Evolutionary conservation across 441 rosid genomes (phyloP).

Genomic region (Arabidopsis lyrata): DNA sequence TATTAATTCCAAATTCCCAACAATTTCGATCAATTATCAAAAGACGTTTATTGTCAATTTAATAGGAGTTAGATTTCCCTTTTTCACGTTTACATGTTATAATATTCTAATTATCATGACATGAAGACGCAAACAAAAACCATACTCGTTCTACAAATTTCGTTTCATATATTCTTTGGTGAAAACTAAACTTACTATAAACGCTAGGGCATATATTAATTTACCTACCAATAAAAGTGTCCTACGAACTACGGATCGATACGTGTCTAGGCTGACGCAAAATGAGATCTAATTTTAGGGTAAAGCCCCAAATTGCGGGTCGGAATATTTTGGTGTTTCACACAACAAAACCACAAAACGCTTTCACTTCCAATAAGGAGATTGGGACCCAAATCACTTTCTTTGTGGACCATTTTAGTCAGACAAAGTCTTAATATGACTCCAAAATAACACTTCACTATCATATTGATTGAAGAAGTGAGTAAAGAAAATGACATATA

Average conservation of each 20-base stretch:
- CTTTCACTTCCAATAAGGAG: conserved; percentile 32
- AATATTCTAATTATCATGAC: not conserved
- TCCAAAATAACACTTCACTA: conserved; percentile 40
- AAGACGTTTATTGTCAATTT: not conserved
- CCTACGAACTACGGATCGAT: conserved; percentile 38
- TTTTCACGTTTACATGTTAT: not conserved
- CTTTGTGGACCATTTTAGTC: conserved; percentile 40
- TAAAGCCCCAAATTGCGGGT: conserved; percentile 47
- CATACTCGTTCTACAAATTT: conserved; percentile 6
- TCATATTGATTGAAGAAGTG: conserved; percentile 42
- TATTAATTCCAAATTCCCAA: not conserved
- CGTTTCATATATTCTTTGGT: not conserved
- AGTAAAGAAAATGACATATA: conserved; percentile 28
- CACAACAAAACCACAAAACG: conserved; percentile 38
- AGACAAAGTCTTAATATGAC: conserved; percentile 36
- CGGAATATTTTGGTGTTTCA: conserved; percentile 44
- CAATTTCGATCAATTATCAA: not conserved
- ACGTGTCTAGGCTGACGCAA: conserved; percentile 45
- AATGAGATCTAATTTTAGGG: conserved; percentile 43
- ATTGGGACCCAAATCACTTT: conserved; percentile 42
- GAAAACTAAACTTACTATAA: conserved; percentile 2
- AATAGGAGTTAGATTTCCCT: no score
- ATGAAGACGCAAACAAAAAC: not conserved
- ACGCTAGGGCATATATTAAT: conserved; percentile 34
- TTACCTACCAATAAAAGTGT: conserved; percentile 24